Percentiles rank a stretch among this genome's conserved stretches.
Conservation (phyloP, 2,329 filamentous ascomycete genomes). For the Trichoderma afroharzianum region DNA sequence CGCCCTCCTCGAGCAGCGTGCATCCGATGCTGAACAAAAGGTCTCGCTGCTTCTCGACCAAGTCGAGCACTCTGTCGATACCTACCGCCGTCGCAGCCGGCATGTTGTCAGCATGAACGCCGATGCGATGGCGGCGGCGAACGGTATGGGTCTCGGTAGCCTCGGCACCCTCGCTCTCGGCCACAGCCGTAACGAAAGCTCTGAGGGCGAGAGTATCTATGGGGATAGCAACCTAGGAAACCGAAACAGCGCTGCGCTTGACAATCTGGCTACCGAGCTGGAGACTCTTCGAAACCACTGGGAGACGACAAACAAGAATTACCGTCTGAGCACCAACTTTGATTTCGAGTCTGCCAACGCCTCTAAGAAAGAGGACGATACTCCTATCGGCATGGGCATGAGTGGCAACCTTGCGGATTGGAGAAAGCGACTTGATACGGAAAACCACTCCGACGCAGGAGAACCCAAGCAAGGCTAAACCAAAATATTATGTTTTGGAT, state of each 20-base stretch:
- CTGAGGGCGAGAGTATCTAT: constrained; percentile 61
- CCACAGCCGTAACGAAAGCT: constrained; percentile 53
- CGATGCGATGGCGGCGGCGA: constrained; percentile 35
- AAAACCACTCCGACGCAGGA: constrained; percentile 31
- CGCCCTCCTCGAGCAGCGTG: constrained; percentile 72
- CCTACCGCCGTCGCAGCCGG: constrained; percentile 77
- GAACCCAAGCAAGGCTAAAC: constrained; percentile 27
- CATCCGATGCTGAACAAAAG: constrained; percentile 85
- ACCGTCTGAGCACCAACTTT: constrained; percentile 83
- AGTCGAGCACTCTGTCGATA: constrained; percentile 89
- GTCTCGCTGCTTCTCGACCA: constrained; percentile 91
- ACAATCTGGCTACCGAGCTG: constrained; percentile 87
- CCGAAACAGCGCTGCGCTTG: constrained; percentile 67
- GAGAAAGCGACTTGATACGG: constrained; percentile 69
- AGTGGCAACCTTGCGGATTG: constrained; percentile 75
- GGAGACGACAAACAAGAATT: constrained; percentile 95
- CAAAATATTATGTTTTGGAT: constrained; percentile 23
- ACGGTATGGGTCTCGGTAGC: constrained; percentile 34
- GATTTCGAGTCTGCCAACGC: constrained; percentile 65
- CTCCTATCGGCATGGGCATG: constrained; percentile 44
- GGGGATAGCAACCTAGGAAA: constrained; percentile 48
- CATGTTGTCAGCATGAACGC: constrained; percentile 52
- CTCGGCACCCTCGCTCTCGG: constrained; percentile 25
- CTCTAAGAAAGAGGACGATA: constrained; percentile 44
- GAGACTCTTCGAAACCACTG: constrained; percentile 87